These are phyloP conservation scores for Picochlorum sp. DNA, from an alignment of 139 green algal genomes.

Conservation along the genomic window DNA sequence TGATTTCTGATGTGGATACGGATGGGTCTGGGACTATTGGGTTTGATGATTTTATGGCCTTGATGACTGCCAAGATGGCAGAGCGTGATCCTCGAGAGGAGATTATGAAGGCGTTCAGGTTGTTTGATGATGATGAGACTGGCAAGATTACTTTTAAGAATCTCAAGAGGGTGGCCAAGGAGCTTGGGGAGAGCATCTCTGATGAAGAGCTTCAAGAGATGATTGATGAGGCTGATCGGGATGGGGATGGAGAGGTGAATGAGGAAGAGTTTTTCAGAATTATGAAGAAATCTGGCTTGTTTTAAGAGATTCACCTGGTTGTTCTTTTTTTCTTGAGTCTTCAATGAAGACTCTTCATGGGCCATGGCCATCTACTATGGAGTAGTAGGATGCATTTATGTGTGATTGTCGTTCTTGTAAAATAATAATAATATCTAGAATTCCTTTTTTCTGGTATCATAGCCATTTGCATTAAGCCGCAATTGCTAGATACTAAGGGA, in stretches of 20 bases:
- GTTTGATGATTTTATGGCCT: slow-evolving; percentile 71
- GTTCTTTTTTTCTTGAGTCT: too few relatives aligned
- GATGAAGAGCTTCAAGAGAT: slow-evolving; percentile 95
- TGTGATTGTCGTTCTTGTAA: too few relatives aligned
- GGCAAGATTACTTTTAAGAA: slow-evolving; percentile 96
- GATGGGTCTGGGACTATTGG: slow-evolving; percentile 78
- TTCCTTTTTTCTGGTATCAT: too few relatives aligned
- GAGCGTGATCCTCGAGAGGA: slow-evolving; percentile 91
- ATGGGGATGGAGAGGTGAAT: slow-evolving; percentile 92
- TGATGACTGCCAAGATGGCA: slow-evolving; percentile 93
- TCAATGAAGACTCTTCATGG: too few relatives aligned
- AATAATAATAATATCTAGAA: too few relatives aligned
- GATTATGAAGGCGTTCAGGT: slow-evolving; percentile 93
- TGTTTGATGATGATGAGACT: slow-evolving; percentile 93
- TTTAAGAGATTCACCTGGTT: too few relatives aligned
- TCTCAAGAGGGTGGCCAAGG: slow-evolving; percentile 94
- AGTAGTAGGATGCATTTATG: too few relatives aligned
- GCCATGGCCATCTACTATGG: not conserved
- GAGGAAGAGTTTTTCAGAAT: slow-evolving; percentile 95
- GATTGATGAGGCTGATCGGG: slow-evolving; percentile 83
- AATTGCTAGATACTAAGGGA: too few relatives aligned
- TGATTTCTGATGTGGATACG: slow-evolving; percentile 98
- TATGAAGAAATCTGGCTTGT: slow-evolving; percentile 96
- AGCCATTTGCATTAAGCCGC: too few relatives aligned
- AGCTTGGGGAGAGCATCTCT: slow-evolving; percentile 95